A percentile compares a stretch with the other conserved stretches of the same genome.
Evolutionary conservation across 2,329 filamentous ascomycete genomes (phyloP).

Genomic region (Parastagonospora avenae): DNA sequence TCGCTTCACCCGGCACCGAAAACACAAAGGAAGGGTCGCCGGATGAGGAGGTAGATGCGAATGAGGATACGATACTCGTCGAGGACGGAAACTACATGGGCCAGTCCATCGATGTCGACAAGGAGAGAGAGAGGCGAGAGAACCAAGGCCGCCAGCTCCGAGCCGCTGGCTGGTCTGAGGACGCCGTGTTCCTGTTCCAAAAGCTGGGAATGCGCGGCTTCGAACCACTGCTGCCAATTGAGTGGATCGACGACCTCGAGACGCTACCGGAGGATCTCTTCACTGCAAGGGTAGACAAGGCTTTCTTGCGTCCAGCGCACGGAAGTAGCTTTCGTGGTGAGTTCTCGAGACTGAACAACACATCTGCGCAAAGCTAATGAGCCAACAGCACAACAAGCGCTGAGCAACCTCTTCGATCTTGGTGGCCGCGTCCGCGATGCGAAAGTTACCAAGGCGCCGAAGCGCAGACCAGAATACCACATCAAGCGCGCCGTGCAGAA

Average conservation of each 20-base stretch:
- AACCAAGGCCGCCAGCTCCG: constrained; percentile 44
- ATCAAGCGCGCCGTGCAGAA: constrained; percentile 51
- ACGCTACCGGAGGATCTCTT: constrained; percentile 61
- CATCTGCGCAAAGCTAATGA: constrained; percentile 10
- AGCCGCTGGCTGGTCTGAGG: constrained; percentile 55
- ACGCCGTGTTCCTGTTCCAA: constrained; percentile 59
- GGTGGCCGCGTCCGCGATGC: constrained; percentile 60
- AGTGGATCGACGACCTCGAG: constrained; percentile 60
- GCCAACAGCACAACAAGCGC: constrained; percentile 55
- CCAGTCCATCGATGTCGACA: constrained; percentile 25
- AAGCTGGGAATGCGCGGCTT: constrained; percentile 61
- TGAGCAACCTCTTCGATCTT: constrained; percentile 56
- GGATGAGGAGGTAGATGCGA: constrained; percentile 39
- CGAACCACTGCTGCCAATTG: constrained; percentile 59
- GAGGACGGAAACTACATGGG: constrained; percentile 39
- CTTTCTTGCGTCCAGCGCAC: constrained; percentile 54
- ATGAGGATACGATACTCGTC: constrained; percentile 43
- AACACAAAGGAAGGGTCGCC: constrained; percentile 9
- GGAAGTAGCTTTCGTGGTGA: constrained; percentile 55
- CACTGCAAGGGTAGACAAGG: constrained; percentile 47
- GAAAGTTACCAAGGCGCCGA: constrained; percentile 43
- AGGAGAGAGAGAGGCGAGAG: constrained; percentile 30
- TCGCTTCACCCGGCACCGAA: constrained; percentile 14
- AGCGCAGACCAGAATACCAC: constrained; percentile 44
- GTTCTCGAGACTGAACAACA: neutral